A percentile compares a stretch with the other conserved stretches of the same genome.
Conservation (phyloP, 805 yeast genomes). For the Lachancea thermotolerans region DNA sequence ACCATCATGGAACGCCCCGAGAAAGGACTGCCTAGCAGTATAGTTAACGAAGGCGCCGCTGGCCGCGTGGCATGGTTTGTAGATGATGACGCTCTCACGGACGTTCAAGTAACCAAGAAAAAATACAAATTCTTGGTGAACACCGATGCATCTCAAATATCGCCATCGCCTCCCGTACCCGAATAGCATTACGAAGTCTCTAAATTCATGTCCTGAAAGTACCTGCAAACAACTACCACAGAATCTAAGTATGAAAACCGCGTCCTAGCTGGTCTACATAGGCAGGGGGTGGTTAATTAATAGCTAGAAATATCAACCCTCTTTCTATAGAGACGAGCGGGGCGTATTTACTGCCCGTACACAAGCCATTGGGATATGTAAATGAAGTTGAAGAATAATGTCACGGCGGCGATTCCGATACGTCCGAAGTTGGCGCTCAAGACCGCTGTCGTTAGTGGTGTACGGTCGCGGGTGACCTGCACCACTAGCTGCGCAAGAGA, state of each 20-base stretch:
- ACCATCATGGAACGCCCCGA: slow-evolving; percentile 96
- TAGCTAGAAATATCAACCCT: not conserved
- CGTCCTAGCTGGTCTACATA: not conserved
- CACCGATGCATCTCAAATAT: not conserved
- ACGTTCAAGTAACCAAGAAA: slow-evolving; percentile 44
- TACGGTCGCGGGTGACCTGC: slow-evolving; percentile 17
- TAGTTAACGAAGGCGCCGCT: slow-evolving; percentile 94
- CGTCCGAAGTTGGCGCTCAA: slow-evolving; percentile 35
- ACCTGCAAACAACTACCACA: too few species aligned
- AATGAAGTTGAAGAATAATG: slow-evolving; percentile 33
- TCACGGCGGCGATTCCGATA: slow-evolving; percentile 35
- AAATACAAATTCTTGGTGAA: slow-evolving; percentile 20
- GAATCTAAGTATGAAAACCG: too few species aligned
- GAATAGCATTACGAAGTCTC: not conserved
- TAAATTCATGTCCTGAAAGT: too few species aligned
- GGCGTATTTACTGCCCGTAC: slow-evolving; percentile 10
- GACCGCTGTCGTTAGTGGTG: slow-evolving; percentile 19
- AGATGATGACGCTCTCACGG: slow-evolving; percentile 84
- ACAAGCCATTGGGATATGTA: slow-evolving; percentile 35
- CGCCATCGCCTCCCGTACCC: not conserved
- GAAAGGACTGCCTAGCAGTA: slow-evolving; percentile 87
- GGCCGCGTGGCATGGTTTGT: slow-evolving; percentile 97
- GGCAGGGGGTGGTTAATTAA: not conserved
- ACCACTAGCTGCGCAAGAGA: slow-evolving; percentile 24
- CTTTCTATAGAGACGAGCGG: not conserved